Evolutionary conservation across 768 basidiomycete species (phyloP).

Genomic region (Gautieria morchelliformis): DNA sequence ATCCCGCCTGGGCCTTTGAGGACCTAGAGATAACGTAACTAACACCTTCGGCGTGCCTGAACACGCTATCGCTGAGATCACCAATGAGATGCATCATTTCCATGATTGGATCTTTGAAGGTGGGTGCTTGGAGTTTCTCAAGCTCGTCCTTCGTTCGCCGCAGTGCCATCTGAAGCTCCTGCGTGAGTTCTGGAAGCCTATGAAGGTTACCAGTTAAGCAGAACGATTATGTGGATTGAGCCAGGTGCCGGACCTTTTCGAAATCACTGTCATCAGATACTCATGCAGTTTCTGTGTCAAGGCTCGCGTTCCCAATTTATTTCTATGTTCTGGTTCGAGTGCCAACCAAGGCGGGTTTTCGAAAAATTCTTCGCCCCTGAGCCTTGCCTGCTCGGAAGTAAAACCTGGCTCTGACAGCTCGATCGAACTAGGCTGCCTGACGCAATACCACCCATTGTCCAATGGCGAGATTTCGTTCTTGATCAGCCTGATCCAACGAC

Average conservation of each 20-base stretch:
- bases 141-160: slow-evolving; percentile 26
- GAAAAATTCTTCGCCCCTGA: slow-evolving; percentile 49
- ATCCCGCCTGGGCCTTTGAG: no score
- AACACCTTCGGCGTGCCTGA: slow-evolving; percentile 36
- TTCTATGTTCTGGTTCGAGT: slow-evolving; percentile 39
- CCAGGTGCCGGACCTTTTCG: slow-evolving; percentile 36
- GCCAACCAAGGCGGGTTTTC: slow-evolving; percentile 38
- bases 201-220: neutral
- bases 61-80: slow-evolving; percentile 36
- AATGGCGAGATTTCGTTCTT: slow-evolving; percentile 17
- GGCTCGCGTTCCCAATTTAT: slow-evolving; percentile 46
- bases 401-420: slow-evolving; percentile 38
- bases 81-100: slow-evolving; percentile 44
- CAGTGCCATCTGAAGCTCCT: slow-evolving; percentile 43
- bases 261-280: slow-evolving; percentile 53
- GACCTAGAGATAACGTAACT: neutral
- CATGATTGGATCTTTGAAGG: slow-evolving; percentile 43
- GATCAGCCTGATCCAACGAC: slow-evolving; percentile 34
- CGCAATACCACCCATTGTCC: slow-evolving; percentile 50
- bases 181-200: slow-evolving; percentile 54
- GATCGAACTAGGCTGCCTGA: slow-evolving; percentile 42
- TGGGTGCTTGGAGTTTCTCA: slow-evolving; percentile 34
- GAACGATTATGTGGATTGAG: neutral
- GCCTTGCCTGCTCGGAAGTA: slow-evolving; percentile 52
- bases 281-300: slow-evolving; percentile 48